These are phyloP conservation scores for Geopyxis carbonaria DNA, from an alignment of 495 filamentous ascomycete species.

Conservation along the genomic window DNA sequence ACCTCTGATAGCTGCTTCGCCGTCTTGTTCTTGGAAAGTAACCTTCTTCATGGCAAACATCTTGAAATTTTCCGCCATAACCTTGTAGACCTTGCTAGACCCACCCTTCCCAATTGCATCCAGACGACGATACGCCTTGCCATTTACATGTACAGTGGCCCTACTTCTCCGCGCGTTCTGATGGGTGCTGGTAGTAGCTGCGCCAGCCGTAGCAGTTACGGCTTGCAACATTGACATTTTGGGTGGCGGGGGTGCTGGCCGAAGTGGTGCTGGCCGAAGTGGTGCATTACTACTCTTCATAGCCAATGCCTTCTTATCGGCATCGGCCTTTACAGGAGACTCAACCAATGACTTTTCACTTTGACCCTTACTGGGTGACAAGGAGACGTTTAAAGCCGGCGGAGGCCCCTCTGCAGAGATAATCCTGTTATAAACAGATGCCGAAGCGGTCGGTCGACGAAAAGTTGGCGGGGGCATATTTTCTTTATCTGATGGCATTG, in stretches of 20 bases:
- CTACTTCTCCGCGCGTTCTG: conserved; percentile 46
- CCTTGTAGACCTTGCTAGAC: conserved; percentile 82
- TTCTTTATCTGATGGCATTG: conserved; percentile 17
- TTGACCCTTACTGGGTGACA: too few relatives aligned
- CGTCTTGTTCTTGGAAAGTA: conserved; percentile 55
- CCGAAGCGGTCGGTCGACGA: conserved; percentile 12
- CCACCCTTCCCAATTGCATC: conserved; percentile 85
- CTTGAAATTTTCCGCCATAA: conserved; percentile 91
- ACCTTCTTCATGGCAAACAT: conserved; percentile 89
- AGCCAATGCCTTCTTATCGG: conserved; percentile 52
- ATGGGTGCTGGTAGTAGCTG: conserved; percentile 37
- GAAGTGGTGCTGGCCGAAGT: conserved; percentile 42
- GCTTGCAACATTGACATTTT: conserved; percentile 93
- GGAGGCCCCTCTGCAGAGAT: not conserved
- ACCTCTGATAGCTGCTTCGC: conserved; percentile 62
- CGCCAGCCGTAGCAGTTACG: conserved; percentile 66
- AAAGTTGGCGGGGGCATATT: conserved; percentile 23
- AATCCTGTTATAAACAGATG: not conserved
- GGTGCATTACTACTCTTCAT: conserved; percentile 68
- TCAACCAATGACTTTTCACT: too few relatives aligned
- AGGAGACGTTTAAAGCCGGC: not conserved
- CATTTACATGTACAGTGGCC: conserved; percentile 69
- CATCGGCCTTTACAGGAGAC: conserved; percentile 32
- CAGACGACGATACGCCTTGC: conserved; percentile 72
- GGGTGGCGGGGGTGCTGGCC: conserved; percentile 46